A percentile compares a stretch with the other conserved stretches of the same genome.
Evolutionary conservation across 2,329 filamentous ascomycete species (phyloP).

Genomic region (Arthrobotrys sinensis): DNA sequence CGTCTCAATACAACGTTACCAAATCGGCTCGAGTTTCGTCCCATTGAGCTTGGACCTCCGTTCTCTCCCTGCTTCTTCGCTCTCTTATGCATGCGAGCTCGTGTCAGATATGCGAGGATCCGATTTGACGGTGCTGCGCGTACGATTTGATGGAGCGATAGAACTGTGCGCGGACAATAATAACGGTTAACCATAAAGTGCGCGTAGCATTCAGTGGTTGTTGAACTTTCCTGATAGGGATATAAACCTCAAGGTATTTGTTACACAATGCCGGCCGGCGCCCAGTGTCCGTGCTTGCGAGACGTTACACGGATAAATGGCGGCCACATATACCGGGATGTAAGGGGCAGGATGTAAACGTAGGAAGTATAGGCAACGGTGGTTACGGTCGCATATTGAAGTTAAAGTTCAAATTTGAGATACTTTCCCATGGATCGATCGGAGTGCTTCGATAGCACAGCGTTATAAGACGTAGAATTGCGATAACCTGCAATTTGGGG

Average conservation of each 20-base stretch:
- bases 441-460: slow-evolving; percentile 6
- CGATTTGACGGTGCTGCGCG: slow-evolving; percentile 10
- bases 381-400: slow-evolving; percentile 5
- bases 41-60: slow-evolving; percentile 21
- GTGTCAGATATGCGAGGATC: slow-evolving; percentile 39
- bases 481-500: slow-evolving; percentile 5
- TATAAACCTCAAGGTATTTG: background rate
- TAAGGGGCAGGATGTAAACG: background rate
- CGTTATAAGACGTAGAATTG: slow-evolving; percentile 20
- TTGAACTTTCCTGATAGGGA: slow-evolving; percentile 23
- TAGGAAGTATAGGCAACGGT: background rate
- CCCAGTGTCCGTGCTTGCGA: slow-evolving; percentile 4
- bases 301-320: slow-evolving; percentile 33
- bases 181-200: background rate
- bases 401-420: slow-evolving; percentile 13
- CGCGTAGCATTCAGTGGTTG: background rate
- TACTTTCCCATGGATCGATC: slow-evolving; percentile 10
- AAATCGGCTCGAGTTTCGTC: background rate
- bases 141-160: background rate
- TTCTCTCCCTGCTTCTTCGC: background rate
- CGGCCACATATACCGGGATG: background rate
- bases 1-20: slow-evolving; percentile 21
- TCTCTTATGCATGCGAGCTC: slow-evolving; percentile 22
- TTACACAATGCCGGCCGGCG: slow-evolving; percentile 18
- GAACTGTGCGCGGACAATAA: background rate